Percentiles rank a stretch among this genome's conserved stretches.
Evolutionary conservation across 2,329 filamentous ascomycete genomes (phyloP).

Genomic region (Sporothrix pseudoabietina): DNA sequence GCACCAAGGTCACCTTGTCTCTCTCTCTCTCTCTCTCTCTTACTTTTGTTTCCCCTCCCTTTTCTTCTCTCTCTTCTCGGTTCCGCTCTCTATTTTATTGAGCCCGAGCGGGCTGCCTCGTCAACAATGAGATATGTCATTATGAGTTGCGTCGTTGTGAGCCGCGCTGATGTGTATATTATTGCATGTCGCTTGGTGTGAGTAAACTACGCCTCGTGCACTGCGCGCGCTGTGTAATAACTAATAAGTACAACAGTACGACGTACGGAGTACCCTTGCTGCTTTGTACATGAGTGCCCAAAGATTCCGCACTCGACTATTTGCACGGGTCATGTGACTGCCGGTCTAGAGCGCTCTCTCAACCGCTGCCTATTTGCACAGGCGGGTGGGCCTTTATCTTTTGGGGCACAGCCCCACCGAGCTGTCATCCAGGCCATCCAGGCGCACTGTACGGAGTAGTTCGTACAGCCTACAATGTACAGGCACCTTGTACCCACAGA

Average conservation of each 20-base stretch:
- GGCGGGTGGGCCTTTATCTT: background rate
- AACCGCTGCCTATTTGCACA: constrained; percentile 8
- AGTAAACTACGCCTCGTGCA: too few relatives aligned
- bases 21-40: background rate
- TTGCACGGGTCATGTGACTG: background rate
- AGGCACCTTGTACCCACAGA: background rate
- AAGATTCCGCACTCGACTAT: background rate
- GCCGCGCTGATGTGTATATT: background rate
- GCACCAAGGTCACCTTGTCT: too few relatives aligned
- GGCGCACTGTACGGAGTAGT: background rate
- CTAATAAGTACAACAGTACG: background rate
- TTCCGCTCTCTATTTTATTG: too few relatives aligned
- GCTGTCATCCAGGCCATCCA: background rate
- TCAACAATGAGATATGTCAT: background rate
- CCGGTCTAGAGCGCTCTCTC: background rate
- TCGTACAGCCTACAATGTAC: background rate
- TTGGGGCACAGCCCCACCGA: background rate
- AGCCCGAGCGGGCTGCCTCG: background rate
- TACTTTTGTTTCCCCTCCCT: too few relatives aligned
- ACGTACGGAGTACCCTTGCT: too few relatives aligned
- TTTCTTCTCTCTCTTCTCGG: background rate
- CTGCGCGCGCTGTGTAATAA: too few relatives aligned
- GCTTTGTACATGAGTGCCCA: background rate
- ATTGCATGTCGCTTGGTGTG: background rate
- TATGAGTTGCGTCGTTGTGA: background rate